phyloP scores from a whole-genome alignment of 176 grass and related monocot genomes.

The Metroxylon sagu region DNA sequence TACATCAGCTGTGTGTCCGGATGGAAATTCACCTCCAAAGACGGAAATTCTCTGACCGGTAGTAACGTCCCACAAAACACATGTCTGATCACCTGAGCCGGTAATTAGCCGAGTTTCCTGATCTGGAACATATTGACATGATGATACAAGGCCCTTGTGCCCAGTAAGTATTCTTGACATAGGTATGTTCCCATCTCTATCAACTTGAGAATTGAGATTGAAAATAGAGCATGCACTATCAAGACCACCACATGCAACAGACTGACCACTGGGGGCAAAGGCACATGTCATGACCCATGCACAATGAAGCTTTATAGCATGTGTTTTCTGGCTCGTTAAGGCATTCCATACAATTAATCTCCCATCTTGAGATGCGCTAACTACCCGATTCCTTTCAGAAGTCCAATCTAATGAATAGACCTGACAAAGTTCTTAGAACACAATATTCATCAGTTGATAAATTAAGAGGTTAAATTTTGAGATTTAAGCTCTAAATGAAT shows the following conservation, averaged over 20 bases:
- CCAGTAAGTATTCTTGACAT: slow-evolving; percentile 79
- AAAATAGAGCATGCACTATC: slow-evolving; percentile 98
- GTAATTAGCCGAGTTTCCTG: slow-evolving; percentile 87
- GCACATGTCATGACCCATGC: slow-evolving; percentile 97
- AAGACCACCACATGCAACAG: slow-evolving; percentile 95
- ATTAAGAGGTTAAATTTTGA: not conserved
- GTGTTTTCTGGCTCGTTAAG: slow-evolving; percentile 97
- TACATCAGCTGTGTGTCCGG: slow-evolving; percentile 93
- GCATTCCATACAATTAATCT: slow-evolving; percentile 99
- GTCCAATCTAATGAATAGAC: slow-evolving; percentile 99
- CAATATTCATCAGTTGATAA: slow-evolving; percentile 20
- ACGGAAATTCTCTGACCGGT: slow-evolving; percentile 93
- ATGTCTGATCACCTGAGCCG: slow-evolving; percentile 86
- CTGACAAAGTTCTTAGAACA: slow-evolving; percentile 31
- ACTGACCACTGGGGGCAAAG: slow-evolving; percentile 90
- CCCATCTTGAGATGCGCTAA: slow-evolving; percentile 89
- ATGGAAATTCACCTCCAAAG: slow-evolving; percentile 98
- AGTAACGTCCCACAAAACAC: slow-evolving; percentile 87
- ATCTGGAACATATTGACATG: slow-evolving; percentile 88
- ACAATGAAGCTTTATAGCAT: slow-evolving; percentile 93
- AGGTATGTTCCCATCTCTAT: slow-evolving; percentile 83
- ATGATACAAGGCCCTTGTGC: slow-evolving; percentile 94
- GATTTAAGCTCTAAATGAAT: too few species aligned
- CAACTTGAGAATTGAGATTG: slow-evolving; percentile 80
- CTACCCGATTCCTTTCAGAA: slow-evolving; percentile 94